phyloP scores from a whole-genome alignment of 257 asterid species.

The Solanum chilense region DNA sequence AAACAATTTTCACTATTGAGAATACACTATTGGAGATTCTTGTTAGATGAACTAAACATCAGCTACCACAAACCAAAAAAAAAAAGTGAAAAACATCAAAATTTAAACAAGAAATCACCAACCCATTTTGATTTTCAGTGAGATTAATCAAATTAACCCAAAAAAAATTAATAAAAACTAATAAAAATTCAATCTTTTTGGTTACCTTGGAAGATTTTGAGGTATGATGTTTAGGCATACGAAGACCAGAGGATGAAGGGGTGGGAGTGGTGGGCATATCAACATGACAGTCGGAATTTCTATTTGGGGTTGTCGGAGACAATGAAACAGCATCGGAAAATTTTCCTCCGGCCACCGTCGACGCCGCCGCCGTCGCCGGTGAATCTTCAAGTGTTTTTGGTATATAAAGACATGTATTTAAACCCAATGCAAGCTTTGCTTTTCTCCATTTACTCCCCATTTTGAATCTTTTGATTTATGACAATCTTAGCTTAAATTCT shows the following conservation, averaged over 20 bases:
- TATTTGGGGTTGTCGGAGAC: slow-evolving; percentile 16
- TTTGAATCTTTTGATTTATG: background rate
- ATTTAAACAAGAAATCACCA: background rate
- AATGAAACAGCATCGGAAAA: slow-evolving; percentile 26
- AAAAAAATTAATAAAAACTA: background rate
- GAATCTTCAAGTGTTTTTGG: slow-evolving; percentile 32
- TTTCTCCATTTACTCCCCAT: slow-evolving; percentile 86
- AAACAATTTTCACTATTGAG: background rate
- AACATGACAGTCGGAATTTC: slow-evolving; percentile 22
- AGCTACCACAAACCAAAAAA: too few relatives aligned
- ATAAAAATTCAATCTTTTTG: background rate
- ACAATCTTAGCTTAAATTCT: background rate
- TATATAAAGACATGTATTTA: slow-evolving; percentile 48
- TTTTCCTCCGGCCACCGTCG: slow-evolving; percentile 2
- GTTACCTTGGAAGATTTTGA: background rate
- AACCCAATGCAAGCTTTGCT: slow-evolving; percentile 54
- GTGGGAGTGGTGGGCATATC: slow-evolving; percentile 56
- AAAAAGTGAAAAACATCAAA: background rate
- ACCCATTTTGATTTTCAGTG: background rate
- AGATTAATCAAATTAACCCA: background rate
- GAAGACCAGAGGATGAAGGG: slow-evolving; percentile 76
- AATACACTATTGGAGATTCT: background rate
- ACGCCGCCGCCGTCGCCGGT: background rate
- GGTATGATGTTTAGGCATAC: slow-evolving; percentile 18
- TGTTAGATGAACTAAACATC: too few relatives aligned